phyloP scores from a whole-genome alignment of 1,139 yeast species.

The Zygoascus sp. region DNA sequence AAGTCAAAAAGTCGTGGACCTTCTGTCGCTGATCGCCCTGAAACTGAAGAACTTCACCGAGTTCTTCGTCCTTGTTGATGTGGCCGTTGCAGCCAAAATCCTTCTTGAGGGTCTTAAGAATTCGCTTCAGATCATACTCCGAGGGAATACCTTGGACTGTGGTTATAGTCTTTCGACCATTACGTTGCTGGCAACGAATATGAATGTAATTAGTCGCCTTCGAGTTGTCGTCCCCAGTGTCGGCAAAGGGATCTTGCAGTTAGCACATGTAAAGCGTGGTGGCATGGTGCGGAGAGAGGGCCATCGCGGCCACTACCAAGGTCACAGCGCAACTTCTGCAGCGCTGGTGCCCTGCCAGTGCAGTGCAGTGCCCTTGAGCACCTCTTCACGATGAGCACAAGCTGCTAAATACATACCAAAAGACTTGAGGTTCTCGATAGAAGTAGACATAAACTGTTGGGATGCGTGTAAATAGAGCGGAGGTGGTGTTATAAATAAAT shows the following conservation, averaged over 20 bases:
- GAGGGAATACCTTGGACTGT: conserved; percentile 97
- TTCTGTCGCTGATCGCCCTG: conserved; percentile 99
- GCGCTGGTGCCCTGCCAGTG: no score
- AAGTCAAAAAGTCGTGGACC: conserved; percentile 87
- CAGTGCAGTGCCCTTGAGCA: no score
- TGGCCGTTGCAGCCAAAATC: conserved; percentile 99
- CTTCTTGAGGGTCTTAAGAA: conserved; percentile 89
- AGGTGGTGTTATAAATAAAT: neutral
- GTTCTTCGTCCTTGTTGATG: conserved; percentile 91
- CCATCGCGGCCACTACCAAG: no score
- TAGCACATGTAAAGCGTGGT: conserved; percentile 3
- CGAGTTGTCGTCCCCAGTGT: conserved; percentile 98
- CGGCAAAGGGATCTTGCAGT: conserved; percentile 89
- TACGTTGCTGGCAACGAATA: conserved; percentile 99
- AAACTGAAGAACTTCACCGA: conserved; percentile 95
- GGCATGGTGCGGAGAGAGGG: no score
- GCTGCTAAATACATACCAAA: conserved; percentile 54
- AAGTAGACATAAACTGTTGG: conserved; percentile 44
- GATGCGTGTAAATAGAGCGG: neutral
- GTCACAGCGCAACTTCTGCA: no score
- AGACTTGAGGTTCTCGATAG: conserved; percentile 95
- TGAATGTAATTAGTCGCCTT: conserved; percentile 95
- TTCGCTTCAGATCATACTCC: conserved; percentile 92
- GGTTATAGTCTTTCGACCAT: conserved; percentile 98
- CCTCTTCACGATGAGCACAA: neutral